Percentiles rank a stretch among this genome's conserved stretches.
Evolutionary conservation across 2,329 filamentous ascomycete genomes (phyloP).

Genomic region (Seiridium cupressi): DNA sequence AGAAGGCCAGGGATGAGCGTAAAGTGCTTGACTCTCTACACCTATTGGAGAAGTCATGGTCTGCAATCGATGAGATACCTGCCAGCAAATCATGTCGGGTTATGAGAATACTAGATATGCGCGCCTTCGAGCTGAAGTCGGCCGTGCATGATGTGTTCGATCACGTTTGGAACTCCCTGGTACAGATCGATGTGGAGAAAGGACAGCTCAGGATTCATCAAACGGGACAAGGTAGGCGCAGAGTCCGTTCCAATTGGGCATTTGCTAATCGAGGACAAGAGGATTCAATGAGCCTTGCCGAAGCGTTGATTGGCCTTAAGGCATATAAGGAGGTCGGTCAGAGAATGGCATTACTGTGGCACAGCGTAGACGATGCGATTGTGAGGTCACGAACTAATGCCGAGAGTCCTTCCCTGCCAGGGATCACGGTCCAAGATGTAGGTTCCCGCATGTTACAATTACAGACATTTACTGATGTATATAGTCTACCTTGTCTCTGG

Average conservation of each 20-base stretch:
- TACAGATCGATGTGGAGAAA: slow-evolving; percentile 58
- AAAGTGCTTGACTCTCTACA: slow-evolving; percentile 56
- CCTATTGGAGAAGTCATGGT: slow-evolving; percentile 57
- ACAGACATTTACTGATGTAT: slow-evolving; percentile 13
- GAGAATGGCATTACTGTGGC: slow-evolving; percentile 60
- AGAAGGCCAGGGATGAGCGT: slow-evolving; percentile 52
- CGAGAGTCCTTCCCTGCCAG: slow-evolving; percentile 28
- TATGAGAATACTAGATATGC: slow-evolving; percentile 62
- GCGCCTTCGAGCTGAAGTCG: slow-evolving; percentile 64
- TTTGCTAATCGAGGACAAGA: slow-evolving; percentile 30
- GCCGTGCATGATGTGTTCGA: slow-evolving; percentile 66
- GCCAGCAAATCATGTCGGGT: slow-evolving; percentile 61
- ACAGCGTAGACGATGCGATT: slow-evolving; percentile 60
- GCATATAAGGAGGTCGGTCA: slow-evolving; percentile 61
- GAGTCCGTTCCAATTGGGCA: no score
- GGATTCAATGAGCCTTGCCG: slow-evolving; percentile 50
- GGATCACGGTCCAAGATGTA: slow-evolving; percentile 41
- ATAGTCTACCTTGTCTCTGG: slow-evolving; percentile 42
- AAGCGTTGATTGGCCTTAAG: slow-evolving; percentile 55
- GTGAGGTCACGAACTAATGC: slow-evolving; percentile 57
- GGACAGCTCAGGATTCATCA: slow-evolving; percentile 56
- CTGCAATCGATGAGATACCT: slow-evolving; percentile 57
- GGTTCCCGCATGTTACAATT: slow-evolving; percentile 14
- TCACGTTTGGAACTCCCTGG: slow-evolving; percentile 67
- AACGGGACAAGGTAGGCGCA: slow-evolving; percentile 44